Conservation (phyloP, 345 rosid species). For the Lepidium sativum region DNA sequence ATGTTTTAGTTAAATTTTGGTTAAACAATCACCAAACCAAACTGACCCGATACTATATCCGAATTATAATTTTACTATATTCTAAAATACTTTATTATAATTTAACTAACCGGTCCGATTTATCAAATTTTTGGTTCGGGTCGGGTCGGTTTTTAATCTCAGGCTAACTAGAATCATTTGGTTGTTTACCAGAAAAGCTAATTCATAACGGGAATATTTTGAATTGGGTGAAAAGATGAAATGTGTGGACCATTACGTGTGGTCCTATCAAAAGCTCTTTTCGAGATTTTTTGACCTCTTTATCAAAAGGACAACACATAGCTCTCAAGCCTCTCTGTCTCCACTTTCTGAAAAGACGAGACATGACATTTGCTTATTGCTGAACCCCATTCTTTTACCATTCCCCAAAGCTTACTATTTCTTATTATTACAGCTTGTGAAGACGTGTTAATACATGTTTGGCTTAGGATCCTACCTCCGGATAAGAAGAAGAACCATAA, state of each 20-base stretch:
- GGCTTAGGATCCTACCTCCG: neutral
- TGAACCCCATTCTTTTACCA: neutral
- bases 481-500: neutral
- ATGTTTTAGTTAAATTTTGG: too few relatives aligned
- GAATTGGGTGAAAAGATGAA: neutral
- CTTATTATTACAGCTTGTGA: neutral
- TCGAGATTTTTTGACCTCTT: neutral
- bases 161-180: too few relatives aligned
- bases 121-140: too few relatives aligned
- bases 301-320: neutral
- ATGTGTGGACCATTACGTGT: neutral
- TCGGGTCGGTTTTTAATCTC: too few relatives aligned
- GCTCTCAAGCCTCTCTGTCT: neutral
- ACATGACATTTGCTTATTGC: neutral
- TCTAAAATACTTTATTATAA: too few relatives aligned
- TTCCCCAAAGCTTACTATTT: neutral
- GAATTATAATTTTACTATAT: too few relatives aligned
- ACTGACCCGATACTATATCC: too few relatives aligned
- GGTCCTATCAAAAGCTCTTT: neutral
- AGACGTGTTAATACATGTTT: neutral
- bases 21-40: too few relatives aligned
- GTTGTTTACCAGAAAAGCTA: too few relatives aligned
- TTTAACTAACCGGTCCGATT: too few relatives aligned
- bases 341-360: slow-evolving; percentile 10
- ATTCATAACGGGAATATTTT: neutral